Evolutionary conservation across 148 eudicot species (phyloP), one percentile per base, ranked within the genome.

Genomic region (Diospyros lotus): DNA sequence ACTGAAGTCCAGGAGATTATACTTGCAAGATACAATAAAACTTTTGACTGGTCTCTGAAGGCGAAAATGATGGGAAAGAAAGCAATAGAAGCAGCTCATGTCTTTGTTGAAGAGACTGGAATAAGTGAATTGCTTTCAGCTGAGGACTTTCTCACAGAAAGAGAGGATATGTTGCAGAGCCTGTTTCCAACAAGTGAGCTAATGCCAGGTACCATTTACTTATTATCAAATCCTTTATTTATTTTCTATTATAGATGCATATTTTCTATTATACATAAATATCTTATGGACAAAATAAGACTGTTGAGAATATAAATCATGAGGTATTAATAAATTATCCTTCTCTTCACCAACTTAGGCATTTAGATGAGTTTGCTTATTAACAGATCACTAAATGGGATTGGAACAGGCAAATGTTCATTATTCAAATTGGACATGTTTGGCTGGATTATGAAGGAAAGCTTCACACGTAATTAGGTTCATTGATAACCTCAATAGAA

Each of bases 1-100:
- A 95, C 94, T 5, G 86, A 92, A 86, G 98, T 95, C 74, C 98
- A 95, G 77, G 96, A 90, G 83, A 82, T 65, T 38, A 86, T 95
- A 78, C 89, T 95, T 14, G 87, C 90, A 60, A 88, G 97, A 82
- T 95, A 80, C 86, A 88, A 89, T 75, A 95, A 92, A 83, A 95
- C 93, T 44, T 95, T 95, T 82, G 97, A 95, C 84, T 92, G 98
- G 98, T 84, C 96, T 76, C 90, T 95, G 53, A 95, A 92, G 88
- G 88, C 98, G 45, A 95, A 88, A 81, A 92, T 95, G 98, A 95
- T 95, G 98, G 98, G 98, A 52, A 95, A 72, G 80, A 95, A 95
- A 81, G 96, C 98, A 58, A 82, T 92, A 69, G 98, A 95, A 86
- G 91, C 97, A 80, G 98, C 98, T 68, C 86, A 79, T 70, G 75